phyloP scores from a whole-genome alignment of 306 rosid species.

The Lathyrus aphaca region DNA sequence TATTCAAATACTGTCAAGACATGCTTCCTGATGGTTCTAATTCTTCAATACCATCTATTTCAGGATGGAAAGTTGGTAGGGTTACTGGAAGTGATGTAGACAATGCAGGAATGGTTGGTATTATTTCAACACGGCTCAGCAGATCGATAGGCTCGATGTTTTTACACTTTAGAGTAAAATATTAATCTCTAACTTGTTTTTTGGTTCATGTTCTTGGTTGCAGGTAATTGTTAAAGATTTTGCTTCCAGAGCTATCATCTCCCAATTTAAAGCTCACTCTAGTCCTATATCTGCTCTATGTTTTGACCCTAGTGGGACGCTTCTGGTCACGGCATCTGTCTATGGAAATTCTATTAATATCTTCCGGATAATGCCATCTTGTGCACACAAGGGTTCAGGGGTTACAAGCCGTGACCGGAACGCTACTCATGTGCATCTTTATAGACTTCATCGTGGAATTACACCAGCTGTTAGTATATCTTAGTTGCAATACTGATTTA shows the following conservation, averaged over 20 bases:
- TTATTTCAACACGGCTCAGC: conserved; percentile 32
- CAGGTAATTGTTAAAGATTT: conserved; percentile 88
- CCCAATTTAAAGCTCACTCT: conserved; percentile 88
- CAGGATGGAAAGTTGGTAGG: conserved; percentile 73
- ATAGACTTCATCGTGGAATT: conserved; percentile 89
- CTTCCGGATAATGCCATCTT: conserved; percentile 83
- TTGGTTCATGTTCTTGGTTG: conserved; percentile 47
- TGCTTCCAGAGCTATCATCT: conserved; percentile 64
- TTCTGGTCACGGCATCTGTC: conserved; percentile 84
- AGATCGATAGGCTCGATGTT: conserved; percentile 18
- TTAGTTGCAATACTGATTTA: conserved; percentile 21
- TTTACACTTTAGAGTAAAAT: conserved; percentile 22
- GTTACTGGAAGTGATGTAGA: conserved; percentile 67
- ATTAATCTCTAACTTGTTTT: conserved; percentile 39
- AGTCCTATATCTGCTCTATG: conserved; percentile 91
- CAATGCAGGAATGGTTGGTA: conserved; percentile 84
- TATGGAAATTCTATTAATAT: conserved; percentile 84
- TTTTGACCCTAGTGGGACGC: conserved; percentile 93
- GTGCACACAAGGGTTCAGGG: conserved; percentile 59
- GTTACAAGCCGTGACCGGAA: conserved; percentile 58
- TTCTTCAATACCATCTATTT: conserved; percentile 68
- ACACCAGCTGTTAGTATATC: conserved; percentile 84
- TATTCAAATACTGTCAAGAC: conserved; percentile 75
- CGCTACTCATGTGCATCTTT: conserved; percentile 86
- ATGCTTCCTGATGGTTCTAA: conserved; percentile 77